Evolutionary conservation across 257 asterid genomes (phyloP), one percentile per base, ranked within the genome.

Genomic region (Eucommia ulmoides): DNA sequence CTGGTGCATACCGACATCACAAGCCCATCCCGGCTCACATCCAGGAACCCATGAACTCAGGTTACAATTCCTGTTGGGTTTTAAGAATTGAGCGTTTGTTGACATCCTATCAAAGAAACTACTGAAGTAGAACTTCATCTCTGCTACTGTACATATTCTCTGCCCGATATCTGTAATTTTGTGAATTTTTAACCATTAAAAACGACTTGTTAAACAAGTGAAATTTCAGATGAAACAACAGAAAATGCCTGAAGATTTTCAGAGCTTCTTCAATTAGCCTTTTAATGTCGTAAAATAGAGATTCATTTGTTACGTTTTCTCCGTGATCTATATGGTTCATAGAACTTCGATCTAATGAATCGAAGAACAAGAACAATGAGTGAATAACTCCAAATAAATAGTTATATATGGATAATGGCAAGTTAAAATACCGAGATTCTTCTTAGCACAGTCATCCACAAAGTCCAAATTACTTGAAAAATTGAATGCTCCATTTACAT

Each of bases 1-100:
- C 65, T 52, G 48, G 61, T 62, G 56, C 50, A 61, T 22, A 59
- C 75, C 69, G 56, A 76, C 75, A 45, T 82, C 66, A 69, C 92
- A 65, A 48, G 93, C 77, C 98, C 98, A 89, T 42, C 98, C 98
- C n/a, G 98, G 98, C 80, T 89, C 98, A 76, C 98, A 89, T 49
- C 98, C 94, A 11, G 84, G 50, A 60, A 70, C 72, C 98, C 96
- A 91, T 8, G 88, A 72, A 49, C 78, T 74, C 66, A 83, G 68
- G 66, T 91, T 91, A 70, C 98, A 91, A 69, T 91, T 91, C 57
- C 62, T 66, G 70, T 86, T 91, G 60, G 93, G 99, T 60, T 69
- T 81, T 55, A 91, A 71, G 76, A 72, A 41, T 41, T 77, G 84
- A 63, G 79, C 81, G 26, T 74, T 66, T 23, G 78, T 75, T 45